Conservation (phyloP, 305 asterid genomes). For the Fraxinus sp. region DNA sequence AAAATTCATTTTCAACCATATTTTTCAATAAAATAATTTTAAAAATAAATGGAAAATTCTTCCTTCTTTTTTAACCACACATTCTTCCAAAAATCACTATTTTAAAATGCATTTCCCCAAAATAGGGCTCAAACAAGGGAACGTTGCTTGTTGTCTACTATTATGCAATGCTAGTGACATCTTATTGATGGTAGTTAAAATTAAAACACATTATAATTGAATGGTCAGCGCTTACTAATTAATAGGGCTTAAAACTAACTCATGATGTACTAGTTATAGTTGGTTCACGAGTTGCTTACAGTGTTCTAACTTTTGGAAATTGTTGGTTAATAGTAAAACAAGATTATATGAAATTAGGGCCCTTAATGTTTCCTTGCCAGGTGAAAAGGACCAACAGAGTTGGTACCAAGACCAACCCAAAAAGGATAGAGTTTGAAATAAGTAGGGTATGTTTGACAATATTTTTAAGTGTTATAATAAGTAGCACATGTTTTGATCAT, state of each 20-base stretch:
- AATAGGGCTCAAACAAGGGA: no score
- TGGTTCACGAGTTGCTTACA: not conserved
- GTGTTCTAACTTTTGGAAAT: not conserved
- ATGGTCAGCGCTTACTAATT: not conserved
- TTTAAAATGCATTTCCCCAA: no score
- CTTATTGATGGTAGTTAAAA: not conserved
- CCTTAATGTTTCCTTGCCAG: no score
- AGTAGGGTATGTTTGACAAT: not conserved
- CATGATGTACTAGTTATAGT: not conserved
- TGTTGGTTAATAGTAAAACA: no score
- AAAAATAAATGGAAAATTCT: no score
- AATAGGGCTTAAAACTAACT: not conserved
- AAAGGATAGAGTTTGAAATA: not conserved
- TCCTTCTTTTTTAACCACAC: no score
- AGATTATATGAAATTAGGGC: no score
- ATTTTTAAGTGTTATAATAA: not conserved
- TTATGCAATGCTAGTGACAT: not conserved
- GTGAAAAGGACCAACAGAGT: not conserved
- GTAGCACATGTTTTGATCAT: not conserved
- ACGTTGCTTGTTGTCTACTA: not conserved
- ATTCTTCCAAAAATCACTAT: no score
- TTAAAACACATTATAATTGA: not conserved
- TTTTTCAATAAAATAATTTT: no score
- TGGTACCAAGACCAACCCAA: not conserved
- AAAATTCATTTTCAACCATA: no score